Evolutionary conservation across 345 rosid species (phyloP), one percentile per base, ranked within the genome.

Genomic region (Barbarea vulgaris): DNA sequence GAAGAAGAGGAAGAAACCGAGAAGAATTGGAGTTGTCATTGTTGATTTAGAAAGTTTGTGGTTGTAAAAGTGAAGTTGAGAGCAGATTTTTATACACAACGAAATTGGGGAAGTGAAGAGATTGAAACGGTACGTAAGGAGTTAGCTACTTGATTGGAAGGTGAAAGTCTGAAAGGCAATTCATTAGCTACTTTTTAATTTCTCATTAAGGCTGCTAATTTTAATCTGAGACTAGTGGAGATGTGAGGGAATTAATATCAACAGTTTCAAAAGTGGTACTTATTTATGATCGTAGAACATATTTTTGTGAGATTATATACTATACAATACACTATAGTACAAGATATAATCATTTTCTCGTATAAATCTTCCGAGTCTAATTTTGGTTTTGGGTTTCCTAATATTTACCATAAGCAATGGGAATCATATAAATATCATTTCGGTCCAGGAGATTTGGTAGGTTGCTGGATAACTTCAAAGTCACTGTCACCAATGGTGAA

Each of bases 91-190:
- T 70, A 77, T 77, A 77, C 34, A 69, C 58, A 61, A 41, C 19
- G 2, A 36, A 21, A 11, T 9, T 63, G 41, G 25, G 69, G 12
- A 76, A 41, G 48, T 17, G 69, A 70, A 70, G 67, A 46, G 76
- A 77, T 46, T n/a, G 46, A 46, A 77, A 77, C 71, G 66, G 64
- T 42, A 53, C n/a, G n/a, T n/a, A n/a, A 54, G 41, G 65, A 76
- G 75, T 62, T 52, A 59, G 34, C 57, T 58, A 67, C 47, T 44
- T 36, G 68, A 27, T 73, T 1, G 31, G 15, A 59, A 57, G 41
- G 42, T 56, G 58, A 46, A 42, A 63, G 77, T 41, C 27, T n/a
- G 50, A 50, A 55, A 30, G 24, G 33, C 34, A 22, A n/a, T n/a
- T n/a, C n/a, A n/a, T n/a, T n/a, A n/a, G n/a, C n/a, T n/a, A n/a